Percentiles rank a stretch among this genome's conserved stretches.
Conservation (phyloP, 768 basidiomycete genomes). For the Trametes cinnabarina region DNA sequence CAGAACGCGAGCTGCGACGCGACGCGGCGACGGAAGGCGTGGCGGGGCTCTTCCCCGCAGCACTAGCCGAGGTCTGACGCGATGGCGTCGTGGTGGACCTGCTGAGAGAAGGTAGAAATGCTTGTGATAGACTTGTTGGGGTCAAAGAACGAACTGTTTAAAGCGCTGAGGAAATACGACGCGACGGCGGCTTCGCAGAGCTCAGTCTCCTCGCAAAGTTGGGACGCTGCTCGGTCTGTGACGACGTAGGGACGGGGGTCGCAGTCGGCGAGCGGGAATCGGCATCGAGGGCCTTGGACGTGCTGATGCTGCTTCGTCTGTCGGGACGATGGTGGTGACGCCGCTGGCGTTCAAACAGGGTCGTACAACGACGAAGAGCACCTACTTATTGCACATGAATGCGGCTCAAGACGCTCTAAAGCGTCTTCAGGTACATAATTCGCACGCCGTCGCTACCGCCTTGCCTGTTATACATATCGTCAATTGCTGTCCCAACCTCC, state of each 20-base stretch:
- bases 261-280: conserved; percentile 47
- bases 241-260: conserved; percentile 44
- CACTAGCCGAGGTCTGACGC: conserved; percentile 23
- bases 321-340: conserved; percentile 45
- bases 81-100: conserved; percentile 25
- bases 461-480: too few relatives aligned
- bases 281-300: conserved; percentile 19
- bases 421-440: too few relatives aligned
- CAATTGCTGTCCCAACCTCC: too few relatives aligned
- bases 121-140: conserved; percentile 39
- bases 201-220: conserved; percentile 10
- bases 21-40: conserved; percentile 23
- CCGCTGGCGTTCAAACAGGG: conserved; percentile 47
- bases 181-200: conserved; percentile 14
- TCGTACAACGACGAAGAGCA: too few relatives aligned
- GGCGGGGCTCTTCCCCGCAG: conserved; percentile 2
- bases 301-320: conserved; percentile 22
- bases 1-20: conserved; percentile 23
- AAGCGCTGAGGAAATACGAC: conserved; percentile 36
- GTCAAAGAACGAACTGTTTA: conserved; percentile 33
- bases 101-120: conserved; percentile 14
- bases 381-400: too few relatives aligned
- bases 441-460: too few relatives aligned
- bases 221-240: conserved; percentile 13
- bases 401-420: too few relatives aligned